Base-by-base conservation (phyloP, 768 basidiomycete species). In the Hirschioporus abietinus region DNA sequence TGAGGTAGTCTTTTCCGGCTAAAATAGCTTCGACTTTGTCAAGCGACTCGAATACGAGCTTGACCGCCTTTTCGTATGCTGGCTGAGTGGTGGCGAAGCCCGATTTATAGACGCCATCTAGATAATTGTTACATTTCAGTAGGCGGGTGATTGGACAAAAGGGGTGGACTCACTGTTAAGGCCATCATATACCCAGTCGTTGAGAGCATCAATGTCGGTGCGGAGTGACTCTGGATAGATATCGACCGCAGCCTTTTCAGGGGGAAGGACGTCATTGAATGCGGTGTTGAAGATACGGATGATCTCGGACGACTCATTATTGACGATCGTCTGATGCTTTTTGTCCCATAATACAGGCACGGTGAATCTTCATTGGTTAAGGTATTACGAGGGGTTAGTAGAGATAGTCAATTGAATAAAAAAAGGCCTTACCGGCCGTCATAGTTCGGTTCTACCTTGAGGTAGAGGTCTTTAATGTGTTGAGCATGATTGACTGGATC, bases 231-330 rank as follows among this genome's bases (percentile, higher is more conserved):
- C 79, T 0, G 96, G 97, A 76, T 97, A 98, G 63, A 91, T 81
- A 72, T 96, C 88, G 61, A 91, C 71, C 25, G 79, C 76, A 3
- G 86, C 88, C 68, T 88, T 86, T 4, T 91, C 89, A 0, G 81
- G 75, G 2, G 91, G 83, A 7, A 97, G 66, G n/a, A 90, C 71
- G 25, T 88, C 80, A 74, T 97, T 88, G 80, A 96, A 96, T 1
- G 84, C 89, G 8, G 83, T 82, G 78, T 99, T 98, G 79, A 99
- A 85, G 8, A 96, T 91, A 66, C 96, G 89, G 73, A 99, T 94
- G 74, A 99, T 95, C 78, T 99, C 96, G 1, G 91, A 88, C 70
- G 88, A 90, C 75, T 99, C 96, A 75, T 98, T 99, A 81, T 95
- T 98, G 66, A 99, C 97, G 70, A 98, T 91, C 58, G 90, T 91